Evolutionary conservation across 345 rosid species (phyloP), one percentile per base, ranked within the genome.

Genomic region (Camelina sativa): DNA sequence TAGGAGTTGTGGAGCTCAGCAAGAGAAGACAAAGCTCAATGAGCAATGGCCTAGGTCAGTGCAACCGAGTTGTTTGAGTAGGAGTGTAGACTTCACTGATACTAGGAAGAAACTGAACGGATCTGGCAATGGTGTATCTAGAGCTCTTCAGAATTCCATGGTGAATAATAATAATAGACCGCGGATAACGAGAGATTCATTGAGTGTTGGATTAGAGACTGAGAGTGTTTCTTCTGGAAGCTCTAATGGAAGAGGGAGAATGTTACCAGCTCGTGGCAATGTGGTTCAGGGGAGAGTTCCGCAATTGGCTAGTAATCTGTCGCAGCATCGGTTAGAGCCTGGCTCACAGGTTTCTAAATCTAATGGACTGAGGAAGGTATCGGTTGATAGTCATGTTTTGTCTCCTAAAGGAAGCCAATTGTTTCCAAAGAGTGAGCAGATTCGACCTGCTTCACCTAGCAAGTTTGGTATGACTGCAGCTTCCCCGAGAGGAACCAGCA

Each of bases 11-110:
- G 82, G 67, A 40, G 80, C 75, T 80, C 90, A 82, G 16, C 81
- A 57, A 72, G 93, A 86, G 82, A 89, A 84, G 76, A 83, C 88
- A 12, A 88, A 80, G 84, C 72, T 81, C 8, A 82, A 73, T 55
- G 91, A 85, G 81, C 86, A 85, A 66, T 87, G 96, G 97, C 97
- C 97, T 3, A 86, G 91, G 82, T 75, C 80, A 48, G 69, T 88
- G 43, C 74, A 83, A 40, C 81, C 81, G 55, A 82, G 65, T 80
- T 83, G 87, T 16, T 57, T 86, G 82, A 83, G 80, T 72, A 84
- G 85, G 82, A 94, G 93, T 56, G 69, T 92, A 67, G 97, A 90
- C 72, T 84, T 71, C 43, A 76, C 83, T 2, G 88, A 80, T 67
- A 85, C 82, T 53, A 81, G 84, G 74, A 84, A 73, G 84, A 83